Conservation (phyloP, 352 stramenopile species). For the Saprolegnia parasitica region DNA sequence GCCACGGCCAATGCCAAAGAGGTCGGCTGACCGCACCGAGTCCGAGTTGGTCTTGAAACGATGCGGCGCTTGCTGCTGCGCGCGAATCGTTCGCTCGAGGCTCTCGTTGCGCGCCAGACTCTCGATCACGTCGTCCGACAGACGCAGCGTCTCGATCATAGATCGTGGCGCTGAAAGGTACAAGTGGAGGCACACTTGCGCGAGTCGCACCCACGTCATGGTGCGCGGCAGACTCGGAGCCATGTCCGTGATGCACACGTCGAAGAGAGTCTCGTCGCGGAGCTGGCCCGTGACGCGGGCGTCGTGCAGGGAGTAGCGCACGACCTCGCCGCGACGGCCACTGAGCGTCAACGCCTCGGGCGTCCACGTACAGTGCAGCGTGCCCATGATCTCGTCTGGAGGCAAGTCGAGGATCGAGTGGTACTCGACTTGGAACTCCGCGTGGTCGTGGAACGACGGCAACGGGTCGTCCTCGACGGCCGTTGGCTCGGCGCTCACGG, state of each 20-base stretch:
- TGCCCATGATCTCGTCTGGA: neutral
- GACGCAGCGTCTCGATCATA: neutral
- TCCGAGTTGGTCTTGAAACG: neutral
- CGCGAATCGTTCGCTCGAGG: neutral
- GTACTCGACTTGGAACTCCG: neutral
- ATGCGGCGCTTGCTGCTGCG: neutral
- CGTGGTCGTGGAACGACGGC: neutral
- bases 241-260: neutral
- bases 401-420: slow-evolving; percentile 12
- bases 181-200: slow-evolving; percentile 14
- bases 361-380: neutral
- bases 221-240: neutral
- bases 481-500: neutral
- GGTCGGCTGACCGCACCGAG: neutral
- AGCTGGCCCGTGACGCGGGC: slow-evolving; percentile 4
- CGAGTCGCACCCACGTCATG: slow-evolving; percentile 24
- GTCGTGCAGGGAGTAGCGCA: slow-evolving; percentile 9
- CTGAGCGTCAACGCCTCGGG: neutral
- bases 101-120: neutral
- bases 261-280: neutral
- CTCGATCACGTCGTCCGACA: slow-evolving; percentile 11
- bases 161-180: neutral
- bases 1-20: slow-evolving; percentile 11
- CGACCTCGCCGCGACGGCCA: neutral
- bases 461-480: neutral